Evolutionary conservation across 139 green algal genomes (phyloP).

Genomic region (Chlorokybus atmophyticus): DNA sequence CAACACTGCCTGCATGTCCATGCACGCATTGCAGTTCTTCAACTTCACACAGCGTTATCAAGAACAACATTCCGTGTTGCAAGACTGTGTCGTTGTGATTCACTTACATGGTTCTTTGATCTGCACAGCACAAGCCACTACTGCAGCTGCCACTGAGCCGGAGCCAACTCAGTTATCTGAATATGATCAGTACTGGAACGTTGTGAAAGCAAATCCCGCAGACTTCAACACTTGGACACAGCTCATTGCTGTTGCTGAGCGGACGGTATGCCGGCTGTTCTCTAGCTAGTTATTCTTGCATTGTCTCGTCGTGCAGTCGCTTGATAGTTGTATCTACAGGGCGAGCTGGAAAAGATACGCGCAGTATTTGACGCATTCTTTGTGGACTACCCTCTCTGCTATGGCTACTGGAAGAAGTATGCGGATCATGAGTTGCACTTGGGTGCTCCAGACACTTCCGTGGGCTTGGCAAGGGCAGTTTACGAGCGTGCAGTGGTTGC

Average conservation of each 20-base stretch:
- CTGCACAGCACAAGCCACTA: too few relatives aligned
- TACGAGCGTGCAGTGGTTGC: constrained; percentile 51
- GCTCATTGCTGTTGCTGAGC: constrained; percentile 47
- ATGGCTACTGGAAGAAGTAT: constrained; percentile 83
- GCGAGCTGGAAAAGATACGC: constrained; percentile 40
- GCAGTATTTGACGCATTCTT: constrained; percentile 58
- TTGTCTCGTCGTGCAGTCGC: constrained; percentile 5
- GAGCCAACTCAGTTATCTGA: too few relatives aligned
- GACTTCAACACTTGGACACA: constrained; percentile 57
- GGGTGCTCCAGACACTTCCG: constrained; percentile 6
- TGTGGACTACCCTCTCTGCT: constrained; percentile 62
- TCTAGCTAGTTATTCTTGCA: not conserved
- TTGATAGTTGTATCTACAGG: constrained; percentile 32
- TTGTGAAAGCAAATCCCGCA: constrained; percentile 38
- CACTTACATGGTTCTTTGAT: too few relatives aligned
- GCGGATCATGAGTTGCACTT: constrained; percentile 39
- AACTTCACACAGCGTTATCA: too few relatives aligned
- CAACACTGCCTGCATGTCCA: too few relatives aligned
- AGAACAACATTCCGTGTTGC: too few relatives aligned
- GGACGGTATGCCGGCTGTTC: constrained; percentile 29
- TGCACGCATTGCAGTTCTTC: too few relatives aligned
- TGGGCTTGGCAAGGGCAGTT: constrained; percentile 43
- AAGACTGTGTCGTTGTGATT: too few relatives aligned
- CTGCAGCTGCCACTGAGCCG: too few relatives aligned
- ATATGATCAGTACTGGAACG: too few relatives aligned